Evolutionary conservation across 116 monocot species (phyloP), one percentile per base, ranked within the genome.

Genomic region (Dioscorea cayenensis): DNA sequence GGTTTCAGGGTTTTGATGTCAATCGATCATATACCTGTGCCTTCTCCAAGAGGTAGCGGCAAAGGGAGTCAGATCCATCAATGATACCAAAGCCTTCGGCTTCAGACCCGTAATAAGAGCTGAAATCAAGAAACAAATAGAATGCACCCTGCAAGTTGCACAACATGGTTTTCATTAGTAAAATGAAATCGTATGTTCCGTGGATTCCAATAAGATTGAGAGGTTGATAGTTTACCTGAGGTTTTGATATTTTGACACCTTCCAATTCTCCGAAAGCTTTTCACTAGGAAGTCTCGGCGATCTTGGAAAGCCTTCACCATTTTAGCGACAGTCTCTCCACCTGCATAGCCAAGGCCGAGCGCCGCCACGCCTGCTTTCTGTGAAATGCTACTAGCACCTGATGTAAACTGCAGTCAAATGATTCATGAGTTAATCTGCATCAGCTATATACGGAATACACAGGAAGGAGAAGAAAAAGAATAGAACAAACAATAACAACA

Each of bases 331-430:
- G 70, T 84, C 79, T 90, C 86, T 51, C 97, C 97, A 60, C 97
- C 97, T 17, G 93, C 97, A 81, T 84, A 84, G 21, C 97, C 97
- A 22, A 97, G 55, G 60, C 83, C 81, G 27, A 97, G 71, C 60
- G 93, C 97, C 51, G 90, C 90, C 67, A 97, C 60, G 36, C 97
- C 97, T 43, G 90, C 97, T 78, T 97, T 93, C 73, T 97, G 97
- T 16, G 97, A 90, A 67, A 97, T 97, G 74, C 97, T 97, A 76
- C 97, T 90, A 20, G 97, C 97, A 63, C 93, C 97, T 14, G 97
- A 97, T 36, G 97, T 93, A 29, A 50, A 77, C 97, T 97, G 82
- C 50, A 73, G 67, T 25, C 67, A 70, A 2, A 55, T 3, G 10
- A 55, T n/a, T 55, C n/a, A 16, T 19, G 5, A 55, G n/a, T 55